Evolutionary conservation across 2,329 filamentous ascomycete genomes (phyloP).

Genomic region (Blastomyces parvus): DNA sequence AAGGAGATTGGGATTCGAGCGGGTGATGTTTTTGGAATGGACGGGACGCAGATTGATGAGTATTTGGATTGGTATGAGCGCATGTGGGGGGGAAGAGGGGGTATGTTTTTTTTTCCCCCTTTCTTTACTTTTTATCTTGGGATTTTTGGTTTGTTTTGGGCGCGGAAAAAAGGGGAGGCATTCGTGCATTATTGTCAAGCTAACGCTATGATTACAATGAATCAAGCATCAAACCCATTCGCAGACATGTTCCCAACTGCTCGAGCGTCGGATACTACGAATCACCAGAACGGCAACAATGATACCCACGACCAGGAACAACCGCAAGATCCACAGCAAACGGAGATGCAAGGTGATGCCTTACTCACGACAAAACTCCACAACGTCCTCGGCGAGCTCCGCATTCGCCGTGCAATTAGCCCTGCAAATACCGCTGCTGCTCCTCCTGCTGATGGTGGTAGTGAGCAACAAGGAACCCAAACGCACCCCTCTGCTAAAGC

Average conservation of each 20-base stretch:
- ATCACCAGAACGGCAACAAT: neutral
- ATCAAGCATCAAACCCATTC: constrained; percentile 25
- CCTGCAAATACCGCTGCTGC: neutral
- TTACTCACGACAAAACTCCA: constrained; percentile 31
- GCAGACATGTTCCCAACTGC: constrained; percentile 36
- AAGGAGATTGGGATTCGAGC: constrained; percentile 48
- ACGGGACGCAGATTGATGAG: constrained; percentile 54
- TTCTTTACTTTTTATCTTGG: constrained; percentile 14
- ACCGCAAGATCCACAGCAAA: neutral
- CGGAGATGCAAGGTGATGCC: constrained; percentile 22
- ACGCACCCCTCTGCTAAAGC: neutral
- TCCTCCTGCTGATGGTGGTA: neutral
- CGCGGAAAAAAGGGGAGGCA: neutral
- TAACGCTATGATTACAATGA: neutral
- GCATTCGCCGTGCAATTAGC: constrained; percentile 30
- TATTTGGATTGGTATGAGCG: constrained; percentile 73
- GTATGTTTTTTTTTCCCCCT: constrained; percentile 16
- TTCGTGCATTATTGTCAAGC: neutral
- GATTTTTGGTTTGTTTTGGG: neutral
- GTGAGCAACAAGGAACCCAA: neutral
- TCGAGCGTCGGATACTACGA: constrained; percentile 12
- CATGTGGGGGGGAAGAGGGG: constrained; percentile 43
- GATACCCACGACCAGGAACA: constrained; percentile 3
- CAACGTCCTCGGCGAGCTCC: constrained; percentile 36
- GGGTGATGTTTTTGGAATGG: constrained; percentile 54